Evolutionary conservation across 495 filamentous ascomycete species (phyloP).

Genomic region (Penicillium turbatum): DNA sequence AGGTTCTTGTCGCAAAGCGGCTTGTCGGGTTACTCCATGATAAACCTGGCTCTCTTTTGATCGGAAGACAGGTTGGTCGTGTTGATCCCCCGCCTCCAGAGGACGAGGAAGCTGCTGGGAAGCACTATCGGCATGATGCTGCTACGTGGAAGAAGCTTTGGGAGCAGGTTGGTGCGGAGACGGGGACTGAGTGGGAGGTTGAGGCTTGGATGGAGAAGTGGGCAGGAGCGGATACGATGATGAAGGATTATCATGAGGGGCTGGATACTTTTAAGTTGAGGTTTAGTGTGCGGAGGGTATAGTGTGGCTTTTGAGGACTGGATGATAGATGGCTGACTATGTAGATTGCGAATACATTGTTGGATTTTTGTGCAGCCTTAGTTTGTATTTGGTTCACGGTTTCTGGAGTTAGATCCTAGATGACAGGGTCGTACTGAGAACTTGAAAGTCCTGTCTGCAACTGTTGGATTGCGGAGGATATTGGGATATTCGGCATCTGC

Average conservation of each 20-base stretch:
- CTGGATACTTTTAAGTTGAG: conserved; percentile 18
- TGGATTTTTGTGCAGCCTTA: background rate
- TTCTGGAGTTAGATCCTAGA: background rate
- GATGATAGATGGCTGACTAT: background rate
- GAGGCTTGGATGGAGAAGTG: conserved; percentile 24
- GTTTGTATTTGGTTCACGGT: background rate
- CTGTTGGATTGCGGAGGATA: background rate
- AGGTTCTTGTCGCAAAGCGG: conserved; percentile 43
- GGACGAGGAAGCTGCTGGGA: conserved; percentile 11
- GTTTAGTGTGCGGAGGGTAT: conserved; percentile 16
- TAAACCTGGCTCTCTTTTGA: conserved; percentile 39
- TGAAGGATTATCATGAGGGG: conserved; percentile 13
- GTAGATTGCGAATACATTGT: background rate
- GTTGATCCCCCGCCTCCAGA: conserved; percentile 24
- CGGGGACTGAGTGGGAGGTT: conserved; percentile 44
- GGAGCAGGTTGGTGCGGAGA: conserved; percentile 44
- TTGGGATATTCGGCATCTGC: conserved; percentile 6
- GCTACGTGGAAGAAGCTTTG: conserved; percentile 47
- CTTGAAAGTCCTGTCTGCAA: background rate
- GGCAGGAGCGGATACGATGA: conserved; percentile 8
- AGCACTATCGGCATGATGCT: conserved; percentile 42
- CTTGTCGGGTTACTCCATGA: conserved; percentile 44
- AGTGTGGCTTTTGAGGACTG: background rate
- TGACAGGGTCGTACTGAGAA: background rate
- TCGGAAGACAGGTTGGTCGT: conserved; percentile 48